Percentiles rank a stretch among this genome's conserved stretches.
Evolutionary conservation across 805 yeast genomes (phyloP).

Genomic region (Pichia insulana): DNA sequence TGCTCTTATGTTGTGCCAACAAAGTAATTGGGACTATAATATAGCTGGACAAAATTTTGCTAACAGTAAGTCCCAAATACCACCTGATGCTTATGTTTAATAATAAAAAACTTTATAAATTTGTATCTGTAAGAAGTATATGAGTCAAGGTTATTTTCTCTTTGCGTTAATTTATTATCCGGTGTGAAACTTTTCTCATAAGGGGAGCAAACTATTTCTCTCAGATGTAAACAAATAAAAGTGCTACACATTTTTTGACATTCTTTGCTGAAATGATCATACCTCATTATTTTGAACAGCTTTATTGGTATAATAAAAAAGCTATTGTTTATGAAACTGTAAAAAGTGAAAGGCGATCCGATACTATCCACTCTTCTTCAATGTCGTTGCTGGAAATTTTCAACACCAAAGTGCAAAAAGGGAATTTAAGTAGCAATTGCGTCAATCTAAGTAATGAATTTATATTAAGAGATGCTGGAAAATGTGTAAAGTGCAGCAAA

Average conservation of each 20-base stretch:
- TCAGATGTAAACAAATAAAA: too few species aligned
- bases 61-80: conserved; percentile 46
- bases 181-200: too few species aligned
- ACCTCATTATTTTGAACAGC: conserved; percentile 2
- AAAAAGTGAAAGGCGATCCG: too few species aligned
- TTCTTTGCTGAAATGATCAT: conserved; percentile 1
- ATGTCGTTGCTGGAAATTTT: background rate
- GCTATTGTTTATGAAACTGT: background rate
- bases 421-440: background rate
- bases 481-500: background rate
- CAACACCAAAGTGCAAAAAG: background rate
- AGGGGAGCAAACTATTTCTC: too few species aligned
- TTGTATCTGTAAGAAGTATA: too few species aligned
- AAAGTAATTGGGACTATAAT: conserved; percentile 75
- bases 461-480: background rate
- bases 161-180: too few species aligned
- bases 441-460: background rate
- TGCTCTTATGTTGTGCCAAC: conserved; percentile 76
- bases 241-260: background rate
- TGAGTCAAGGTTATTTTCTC: too few species aligned
- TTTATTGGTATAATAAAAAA: conserved; percentile 5
- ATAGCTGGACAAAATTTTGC: conserved; percentile 63
- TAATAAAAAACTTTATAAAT: too few species aligned
- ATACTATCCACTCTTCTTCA: too few species aligned
- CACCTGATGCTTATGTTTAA: conserved; percentile 43